Base-by-base conservation (phyloP, 768 basidiomycete genomes). In the Amanita phalloides region DNA sequence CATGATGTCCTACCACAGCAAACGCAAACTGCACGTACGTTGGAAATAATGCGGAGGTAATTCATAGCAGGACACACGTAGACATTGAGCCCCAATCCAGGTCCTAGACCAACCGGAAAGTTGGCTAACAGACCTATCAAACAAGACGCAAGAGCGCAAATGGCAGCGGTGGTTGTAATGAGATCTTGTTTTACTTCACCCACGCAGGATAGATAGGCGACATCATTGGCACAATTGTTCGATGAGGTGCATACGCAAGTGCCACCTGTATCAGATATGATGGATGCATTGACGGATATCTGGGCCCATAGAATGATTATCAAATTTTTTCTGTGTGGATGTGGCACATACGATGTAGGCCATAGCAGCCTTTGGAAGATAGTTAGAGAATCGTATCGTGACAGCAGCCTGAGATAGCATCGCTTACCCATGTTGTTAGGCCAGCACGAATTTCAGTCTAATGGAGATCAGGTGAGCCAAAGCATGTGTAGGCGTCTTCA, bases 51-150 rank as follows among this genome's bases (percentile, higher is more conserved):
- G 35, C n/a, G n/a, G 23, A 32, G n/a, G 17, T 25, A 37, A 9
- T 42, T 8, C 11, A 35, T 48, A 20, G 54, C n/a, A 54, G 38
- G 38, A 46, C 82, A 55, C 63, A 86, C 86, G 57, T 88, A 89
- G 38, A 86, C 86, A 56, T 88, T 88, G 21, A 90, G 67, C 49
- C 90, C 90, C 54, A 93, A 73, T 53, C 90, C 90, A 20, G 90
- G 90, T 2, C 89, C 90, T 66, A 92, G 77, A 30, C 84, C 89
- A n/a, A 93, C 79, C 1, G 90, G 90, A 14, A 93, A 70, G 62
- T 93, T 93, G 36, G 86, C 90, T 23, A 90, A 64, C 11, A 83
- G 67, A 44, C 90, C 90, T 87, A 93, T 90, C 54, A 90, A 75
- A 62, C 84, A 78, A 13, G 84, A 85, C 8, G 87, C 66, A 6